A percentile compares a stretch with the other conserved stretches of the same genome.
phyloP scores from a whole-genome alignment of 192 early-diverging fungal species.

The Backusella psychrophila region DNA sequence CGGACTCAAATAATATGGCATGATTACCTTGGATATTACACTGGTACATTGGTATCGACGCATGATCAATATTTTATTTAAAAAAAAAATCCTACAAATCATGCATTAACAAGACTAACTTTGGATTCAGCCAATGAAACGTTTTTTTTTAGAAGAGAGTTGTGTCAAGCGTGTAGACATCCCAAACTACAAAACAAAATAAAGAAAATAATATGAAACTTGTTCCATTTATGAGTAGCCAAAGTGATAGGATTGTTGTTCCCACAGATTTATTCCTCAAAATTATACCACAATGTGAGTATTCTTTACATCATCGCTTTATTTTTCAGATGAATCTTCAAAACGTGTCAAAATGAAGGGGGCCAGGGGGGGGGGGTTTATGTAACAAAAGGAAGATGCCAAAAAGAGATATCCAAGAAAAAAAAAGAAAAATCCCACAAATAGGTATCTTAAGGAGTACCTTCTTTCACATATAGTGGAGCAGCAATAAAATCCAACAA shows the following conservation, averaged over 20 bases:
- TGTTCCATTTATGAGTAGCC: neutral
- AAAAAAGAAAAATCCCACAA: neutral
- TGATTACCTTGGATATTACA: neutral
- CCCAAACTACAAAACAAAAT: neutral
- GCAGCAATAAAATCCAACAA: neutral
- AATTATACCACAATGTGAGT: neutral
- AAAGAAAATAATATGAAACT: neutral
- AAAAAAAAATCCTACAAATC: neutral
- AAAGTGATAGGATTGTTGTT: neutral
- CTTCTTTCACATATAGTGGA: neutral
- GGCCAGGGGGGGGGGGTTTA: neutral
- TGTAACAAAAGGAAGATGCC: neutral
- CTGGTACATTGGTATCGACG: too few species aligned
- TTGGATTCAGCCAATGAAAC: neutral
- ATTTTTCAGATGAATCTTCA: neutral
- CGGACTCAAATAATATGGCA: neutral
- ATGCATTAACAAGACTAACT: neutral
- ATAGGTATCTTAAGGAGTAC: neutral
- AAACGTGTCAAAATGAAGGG: neutral
- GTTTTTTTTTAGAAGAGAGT: neutral
- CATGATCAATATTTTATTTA: neutral
- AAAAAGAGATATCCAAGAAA: neutral
- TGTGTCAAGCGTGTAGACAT: neutral
- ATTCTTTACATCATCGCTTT: neutral
- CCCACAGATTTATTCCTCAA: neutral